Evolutionary conservation across 768 basidiomycete genomes (phyloP), one percentile per base, ranked within the genome.

Genomic region (Hericium coralloides): DNA sequence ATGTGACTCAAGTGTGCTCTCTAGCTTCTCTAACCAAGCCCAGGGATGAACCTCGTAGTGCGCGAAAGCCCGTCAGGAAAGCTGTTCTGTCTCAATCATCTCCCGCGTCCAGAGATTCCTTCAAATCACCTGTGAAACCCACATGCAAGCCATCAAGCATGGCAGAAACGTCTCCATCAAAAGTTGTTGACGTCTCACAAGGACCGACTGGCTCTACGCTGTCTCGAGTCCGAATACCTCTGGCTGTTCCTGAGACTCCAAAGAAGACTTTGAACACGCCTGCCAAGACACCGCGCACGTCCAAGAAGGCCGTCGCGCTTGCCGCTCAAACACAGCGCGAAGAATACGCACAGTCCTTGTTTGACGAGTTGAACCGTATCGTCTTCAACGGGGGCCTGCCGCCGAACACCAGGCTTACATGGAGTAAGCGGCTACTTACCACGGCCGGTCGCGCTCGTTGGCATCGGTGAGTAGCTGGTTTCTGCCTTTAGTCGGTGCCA

Each of bases 361-460:
- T 63, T 12, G 55, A 54, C 12, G 62, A 63, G n/a, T 57, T 63
- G 23, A 63, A 63, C 26, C 23, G 45, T 26, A 49, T 25, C 18
- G 60, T 61, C 20, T 63, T 63, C 18, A 57, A 26, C 18, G 51
- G 39, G 15, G 60, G 57, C 20, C 55, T 63, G 2, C 60, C 62
- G 3, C 37, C 23, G n/a, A 52, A 38, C 43, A 63, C 62, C 31
- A 23, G 18, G 20, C 47, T 63, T 10, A 25, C 52, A 22, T 63
- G 62, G 62, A 63, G 55, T 25, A 58, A 61, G 12, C 56, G 62
- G 7, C 57, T 63, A 9, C 41, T 63, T 48, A 58, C 62, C 18
- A 63, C 62, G 0, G 62, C 62, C 4, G 62, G 62, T 14, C 59
- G 62, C 9, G 62, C 62, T 17, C 55, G 60, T 22, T 63, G 62